Base-by-base conservation (phyloP, 1,284 basidiomycete species). In the Microbotryum silenes-acaulis region DNA sequence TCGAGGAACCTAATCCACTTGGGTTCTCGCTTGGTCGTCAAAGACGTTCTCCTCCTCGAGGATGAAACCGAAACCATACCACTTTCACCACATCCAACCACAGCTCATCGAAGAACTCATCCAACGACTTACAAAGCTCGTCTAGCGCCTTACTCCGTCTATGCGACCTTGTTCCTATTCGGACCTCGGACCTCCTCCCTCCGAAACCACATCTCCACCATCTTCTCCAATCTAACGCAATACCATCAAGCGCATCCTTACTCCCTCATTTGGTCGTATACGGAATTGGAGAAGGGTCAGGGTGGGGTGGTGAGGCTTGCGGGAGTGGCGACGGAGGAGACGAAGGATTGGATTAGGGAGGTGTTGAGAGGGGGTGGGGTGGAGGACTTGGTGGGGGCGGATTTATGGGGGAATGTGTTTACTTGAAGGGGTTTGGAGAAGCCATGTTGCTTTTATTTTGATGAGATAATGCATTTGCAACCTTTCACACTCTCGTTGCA, bases 1-100 rank as follows among this genome's bases (percentile, higher is more conserved):
- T 92, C 87, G 69, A 77, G 83, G 50, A 97, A 97, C 75, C 91
- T 97, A 74, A 77, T 97, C 23, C 83, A 84, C 69, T 72, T 88
- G 3, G 82, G 80, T 3, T 82, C 80, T 1, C 77, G 77, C 63
- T 79, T 85, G 54, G 74, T 91, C 29, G 87, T 84, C 55, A 83
- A 85, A 67, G 92, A 96, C 70, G 81, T 84, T 23, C 80, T 85
- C 76, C 78, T 91, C 6, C 80, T 97, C 18, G 84, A 90, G 62
- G 81, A 83, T 31, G 66, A 72, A 4, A 44, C 12, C 6, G 6
- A 6, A 27, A 46, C 57, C 61, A 31, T 8, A 5, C 27, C 27
- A 27, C 31, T 31, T 31, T 9, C 31, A 8, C 31, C 31, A 9
- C 31, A 31, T 7, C 18, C 20, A 44, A 9, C 47, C 23, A 29